Evolutionary conservation across 257 asterid species (phyloP).

Genomic region (Solanum raphanifolium): DNA sequence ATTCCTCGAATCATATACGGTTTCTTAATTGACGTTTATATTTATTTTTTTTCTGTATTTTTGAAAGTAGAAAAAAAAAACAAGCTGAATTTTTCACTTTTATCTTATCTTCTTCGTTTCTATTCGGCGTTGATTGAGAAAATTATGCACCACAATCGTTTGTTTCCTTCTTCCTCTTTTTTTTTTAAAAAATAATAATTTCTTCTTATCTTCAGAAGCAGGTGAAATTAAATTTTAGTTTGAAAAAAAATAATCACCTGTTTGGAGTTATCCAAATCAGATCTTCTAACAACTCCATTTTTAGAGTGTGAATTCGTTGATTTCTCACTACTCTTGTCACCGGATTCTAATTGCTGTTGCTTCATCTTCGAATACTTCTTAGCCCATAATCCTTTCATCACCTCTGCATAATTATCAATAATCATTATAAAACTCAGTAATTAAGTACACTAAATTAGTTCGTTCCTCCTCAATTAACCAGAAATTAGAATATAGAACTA

Average conservation of each 20-base stretch:
- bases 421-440: neutral
- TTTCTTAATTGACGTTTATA: neutral
- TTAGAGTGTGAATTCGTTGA: constrained; percentile 24
- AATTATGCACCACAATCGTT: neutral
- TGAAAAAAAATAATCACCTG: constrained; percentile 25
- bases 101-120: neutral
- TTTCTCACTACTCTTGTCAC: constrained; percentile 17
- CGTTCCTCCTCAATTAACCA: neutral
- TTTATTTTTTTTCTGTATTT: neutral
- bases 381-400: constrained; percentile 55
- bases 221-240: neutral
- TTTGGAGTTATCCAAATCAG: constrained; percentile 26
- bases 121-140: neutral
- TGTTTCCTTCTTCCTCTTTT: neutral
- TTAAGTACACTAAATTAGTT: neutral
- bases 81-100: neutral
- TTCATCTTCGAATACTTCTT: constrained; percentile 49
- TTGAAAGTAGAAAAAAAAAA: neutral
- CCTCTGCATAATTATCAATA: constrained; percentile 5
- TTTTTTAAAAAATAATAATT: neutral
- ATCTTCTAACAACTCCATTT: constrained; percentile 18
- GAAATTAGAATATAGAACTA: neutral
- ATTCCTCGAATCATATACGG: neutral
- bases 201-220: neutral
- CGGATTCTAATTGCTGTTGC: constrained; percentile 16